Evolutionary conservation across 2,329 filamentous ascomycete species (phyloP).

Genomic region (Hymenoscyphus fructigenus): DNA sequence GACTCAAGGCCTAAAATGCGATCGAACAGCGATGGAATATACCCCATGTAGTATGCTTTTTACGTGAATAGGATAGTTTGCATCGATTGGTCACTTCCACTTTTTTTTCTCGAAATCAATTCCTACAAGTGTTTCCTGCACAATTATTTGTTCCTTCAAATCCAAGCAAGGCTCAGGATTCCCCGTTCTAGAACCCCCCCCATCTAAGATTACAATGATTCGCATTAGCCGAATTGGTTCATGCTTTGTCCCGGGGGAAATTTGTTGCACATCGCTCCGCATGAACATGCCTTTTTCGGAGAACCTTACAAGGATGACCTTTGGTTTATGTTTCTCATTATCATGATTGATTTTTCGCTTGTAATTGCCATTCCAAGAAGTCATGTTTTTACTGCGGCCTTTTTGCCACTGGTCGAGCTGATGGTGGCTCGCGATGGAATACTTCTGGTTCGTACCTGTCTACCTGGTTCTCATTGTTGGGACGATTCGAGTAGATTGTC

Average conservation of each 20-base stretch:
- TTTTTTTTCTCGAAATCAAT: too few relatives aligned
- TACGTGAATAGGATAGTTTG: not conserved
- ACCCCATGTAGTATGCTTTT: not conserved
- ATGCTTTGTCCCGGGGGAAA: not conserved
- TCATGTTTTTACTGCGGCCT: not conserved
- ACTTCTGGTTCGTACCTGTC: too few relatives aligned
- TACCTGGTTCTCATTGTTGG: too few relatives aligned
- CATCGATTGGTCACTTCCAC: not conserved
- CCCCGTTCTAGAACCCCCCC: not conserved
- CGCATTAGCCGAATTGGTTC: not conserved
- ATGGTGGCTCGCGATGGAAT: too few relatives aligned
- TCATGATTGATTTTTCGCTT: not conserved
- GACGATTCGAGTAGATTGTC: too few relatives aligned
- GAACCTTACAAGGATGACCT: not conserved
- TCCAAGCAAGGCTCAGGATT: not conserved
- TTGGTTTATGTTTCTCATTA: not conserved
- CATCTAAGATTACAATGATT: conserved; percentile 4
- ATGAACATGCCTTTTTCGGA: conserved; percentile 15
- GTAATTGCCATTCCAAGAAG: not conserved
- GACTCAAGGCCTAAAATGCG: conserved; percentile 63
- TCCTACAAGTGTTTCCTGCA: not conserved
- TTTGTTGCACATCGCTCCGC: conserved; percentile 16
- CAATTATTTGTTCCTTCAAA: not conserved
- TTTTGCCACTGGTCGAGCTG: not conserved
- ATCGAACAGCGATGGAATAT: not conserved